Percentiles rank a stretch among this genome's conserved stretches.
phyloP scores from a whole-genome alignment of 116 monocot species.

The Phalaenopsis hybrid region DNA sequence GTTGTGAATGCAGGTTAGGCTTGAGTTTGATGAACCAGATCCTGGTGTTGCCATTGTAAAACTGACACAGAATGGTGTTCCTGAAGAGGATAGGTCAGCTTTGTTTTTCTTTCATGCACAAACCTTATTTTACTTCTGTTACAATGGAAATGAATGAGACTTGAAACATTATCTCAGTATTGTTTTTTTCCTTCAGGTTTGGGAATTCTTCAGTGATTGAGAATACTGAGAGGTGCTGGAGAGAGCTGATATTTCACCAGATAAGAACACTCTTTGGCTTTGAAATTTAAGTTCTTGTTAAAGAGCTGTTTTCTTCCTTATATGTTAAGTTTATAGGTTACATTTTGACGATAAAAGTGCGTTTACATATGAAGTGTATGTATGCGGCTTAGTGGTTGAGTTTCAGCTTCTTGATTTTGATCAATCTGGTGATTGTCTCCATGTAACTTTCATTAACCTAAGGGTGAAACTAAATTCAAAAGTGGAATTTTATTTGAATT shows the following conservation, averaged over 20 bases:
- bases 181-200: constrained; percentile 39
- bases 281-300: constrained; percentile 41
- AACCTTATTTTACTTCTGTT: too few species aligned
- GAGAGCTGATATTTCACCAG: constrained; percentile 88
- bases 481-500: background rate
- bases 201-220: constrained; percentile 89
- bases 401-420: background rate
- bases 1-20: constrained; percentile 52
- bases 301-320: background rate
- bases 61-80: constrained; percentile 73
- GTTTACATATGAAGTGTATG: background rate
- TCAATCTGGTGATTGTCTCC: background rate
- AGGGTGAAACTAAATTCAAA: background rate
- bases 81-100: constrained; percentile 70
- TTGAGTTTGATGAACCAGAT: constrained; percentile 88
- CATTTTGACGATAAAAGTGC: background rate
- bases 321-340: background rate
- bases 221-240: constrained; percentile 95
- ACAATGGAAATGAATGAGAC: too few species aligned
- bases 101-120: background rate
- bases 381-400: background rate
- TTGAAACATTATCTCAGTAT: background rate
- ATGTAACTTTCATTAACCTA: background rate
- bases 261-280: constrained; percentile 86
- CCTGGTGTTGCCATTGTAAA: constrained; percentile 64